These are phyloP conservation scores for Podospora australis DNA, from an alignment of 495 filamentous ascomycete genomes.

Conservation along the genomic window DNA sequence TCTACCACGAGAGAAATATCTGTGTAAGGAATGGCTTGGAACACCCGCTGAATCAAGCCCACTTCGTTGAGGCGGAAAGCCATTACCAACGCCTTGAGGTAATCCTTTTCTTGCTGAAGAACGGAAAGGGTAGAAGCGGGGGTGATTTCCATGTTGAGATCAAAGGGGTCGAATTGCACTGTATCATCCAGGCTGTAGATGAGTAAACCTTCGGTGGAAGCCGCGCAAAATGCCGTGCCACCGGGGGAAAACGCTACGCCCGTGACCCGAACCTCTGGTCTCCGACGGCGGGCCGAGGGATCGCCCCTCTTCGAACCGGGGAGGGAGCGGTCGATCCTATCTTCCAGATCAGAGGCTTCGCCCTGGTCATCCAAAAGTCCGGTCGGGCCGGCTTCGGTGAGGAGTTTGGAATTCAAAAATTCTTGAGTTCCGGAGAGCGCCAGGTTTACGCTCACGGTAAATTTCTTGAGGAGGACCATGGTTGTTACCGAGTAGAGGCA, in stretches of 20 bases:
- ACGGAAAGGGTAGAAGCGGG: slow-evolving; percentile 71
- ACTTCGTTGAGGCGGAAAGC: slow-evolving; percentile 87
- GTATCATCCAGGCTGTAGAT: slow-evolving; percentile 82
- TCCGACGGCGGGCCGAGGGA: slow-evolving; percentile 62
- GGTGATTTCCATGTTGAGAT: slow-evolving; percentile 88
- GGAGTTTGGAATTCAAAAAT: slow-evolving; percentile 81
- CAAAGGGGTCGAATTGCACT: slow-evolving; percentile 87
- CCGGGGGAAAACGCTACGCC: slow-evolving; percentile 82
- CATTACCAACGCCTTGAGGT: slow-evolving; percentile 90
- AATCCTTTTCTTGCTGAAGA: slow-evolving; percentile 67
- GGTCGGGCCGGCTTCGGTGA: slow-evolving; percentile 84
- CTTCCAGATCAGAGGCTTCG: slow-evolving; percentile 82
- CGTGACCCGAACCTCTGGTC: slow-evolving; percentile 80
- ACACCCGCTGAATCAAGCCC: slow-evolving; percentile 71
- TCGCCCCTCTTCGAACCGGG: slow-evolving; percentile 83
- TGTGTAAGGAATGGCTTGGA: slow-evolving; percentile 68
- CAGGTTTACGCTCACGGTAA: slow-evolving; percentile 86
- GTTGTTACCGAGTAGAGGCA: slow-evolving; percentile 89
- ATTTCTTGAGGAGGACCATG: slow-evolving; percentile 87
- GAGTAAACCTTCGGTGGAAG: slow-evolving; percentile 87
- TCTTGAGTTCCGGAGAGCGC: slow-evolving; percentile 94
- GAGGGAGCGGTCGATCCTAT: slow-evolving; percentile 74
- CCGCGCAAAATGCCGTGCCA: slow-evolving; percentile 86
- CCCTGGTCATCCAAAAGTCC: slow-evolving; percentile 79
- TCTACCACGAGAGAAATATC: slow-evolving; percentile 75